Evolutionary conservation across 495 filamentous ascomycete genomes (phyloP), one percentile per base, ranked within the genome.

Genomic region (Talaromyces borbonicus): DNA sequence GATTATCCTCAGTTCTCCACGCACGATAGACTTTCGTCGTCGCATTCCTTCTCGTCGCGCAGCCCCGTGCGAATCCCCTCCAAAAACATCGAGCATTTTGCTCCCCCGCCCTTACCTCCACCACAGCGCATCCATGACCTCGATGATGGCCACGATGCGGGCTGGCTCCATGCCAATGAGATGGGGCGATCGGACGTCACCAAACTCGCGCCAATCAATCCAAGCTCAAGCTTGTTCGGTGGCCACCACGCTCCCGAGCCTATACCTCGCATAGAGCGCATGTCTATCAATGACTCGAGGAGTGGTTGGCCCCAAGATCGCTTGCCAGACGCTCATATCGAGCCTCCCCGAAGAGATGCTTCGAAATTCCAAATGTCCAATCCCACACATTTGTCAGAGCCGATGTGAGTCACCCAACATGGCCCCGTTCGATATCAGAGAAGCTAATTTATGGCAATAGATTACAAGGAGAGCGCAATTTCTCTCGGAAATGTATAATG

Each of bases 41-140:
- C 56, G 11, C 56, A 56, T 24, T 54, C 64, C 11, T 68, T 59
- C 50, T 56, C 67, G 44, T 43, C 49, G n/a, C 59, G 58, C 46
- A 65, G 65, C 29, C 73, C 80, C 33, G 69, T 83, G 74, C 62
- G 76, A n/a, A 80, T 83, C 46, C 63, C 60, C 39, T 57, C 72
- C 56, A 49, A 67, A 66, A 49, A 69, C 40, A 62, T 55, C 44
- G 65, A 62, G 41, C 57, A 73, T 31, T 61, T 57, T 43, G 66
- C 65, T 31, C 80, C 80, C 32, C 80, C 80, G 44, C 78, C 80
- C 48, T 65, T 83, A 49, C 80, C 80, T 38, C 80, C 80, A 6
- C 80, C 80, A 6, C 61, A 68, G 49, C 60, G 67, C 43, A 72
- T 82, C 32, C 66, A 59, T 39, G 77, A 72, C 41, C 54, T 80